Conservation (phyloP, 306 rosid genomes). For the Vigna radiata region DNA sequence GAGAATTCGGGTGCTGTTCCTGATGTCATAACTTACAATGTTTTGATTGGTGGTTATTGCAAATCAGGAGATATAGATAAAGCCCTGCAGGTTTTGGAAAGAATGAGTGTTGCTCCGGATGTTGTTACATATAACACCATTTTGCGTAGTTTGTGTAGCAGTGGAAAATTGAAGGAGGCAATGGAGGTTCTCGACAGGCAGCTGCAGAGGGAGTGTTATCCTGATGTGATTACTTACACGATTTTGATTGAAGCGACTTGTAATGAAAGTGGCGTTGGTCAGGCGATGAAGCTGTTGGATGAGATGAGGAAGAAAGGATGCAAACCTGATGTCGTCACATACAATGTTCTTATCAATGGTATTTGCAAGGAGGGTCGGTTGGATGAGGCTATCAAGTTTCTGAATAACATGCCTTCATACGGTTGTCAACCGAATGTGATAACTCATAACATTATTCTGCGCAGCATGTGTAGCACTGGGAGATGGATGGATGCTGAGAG, state of each 20-base stretch:
- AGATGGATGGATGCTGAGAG: constrained; percentile 97
- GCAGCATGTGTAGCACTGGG: constrained; percentile 91
- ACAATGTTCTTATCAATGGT: constrained; percentile 87
- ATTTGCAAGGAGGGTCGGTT: constrained; percentile 91
- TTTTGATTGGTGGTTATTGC: constrained; percentile 84
- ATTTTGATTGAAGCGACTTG: constrained; percentile 95
- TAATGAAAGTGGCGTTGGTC: constrained; percentile 82
- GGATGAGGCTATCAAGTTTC: constrained; percentile 82
- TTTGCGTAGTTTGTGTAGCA: constrained; percentile 78
- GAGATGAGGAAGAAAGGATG: constrained; percentile 87
- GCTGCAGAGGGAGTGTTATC: constrained; percentile 79
- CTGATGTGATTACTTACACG: constrained; percentile 90
- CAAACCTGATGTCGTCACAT: constrained; percentile 92
- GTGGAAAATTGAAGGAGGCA: constrained; percentile 81
- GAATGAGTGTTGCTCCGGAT: constrained; percentile 88
- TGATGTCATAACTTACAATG: constrained; percentile 85
- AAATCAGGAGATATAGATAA: constrained; percentile 80
- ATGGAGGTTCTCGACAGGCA: constrained; percentile 91
- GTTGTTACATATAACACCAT: constrained; percentile 89
- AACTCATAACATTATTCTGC: constrained; percentile 80
- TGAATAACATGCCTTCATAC: constrained; percentile 63
- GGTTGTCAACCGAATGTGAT: constrained; percentile 87
- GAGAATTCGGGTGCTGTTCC: constrained; percentile 84
- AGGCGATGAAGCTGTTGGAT: constrained; percentile 90
- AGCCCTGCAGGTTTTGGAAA: constrained; percentile 78